Base-by-base conservation (phyloP, 2,329 filamentous ascomycete genomes). In the Colletotrichum sp. region DNA sequence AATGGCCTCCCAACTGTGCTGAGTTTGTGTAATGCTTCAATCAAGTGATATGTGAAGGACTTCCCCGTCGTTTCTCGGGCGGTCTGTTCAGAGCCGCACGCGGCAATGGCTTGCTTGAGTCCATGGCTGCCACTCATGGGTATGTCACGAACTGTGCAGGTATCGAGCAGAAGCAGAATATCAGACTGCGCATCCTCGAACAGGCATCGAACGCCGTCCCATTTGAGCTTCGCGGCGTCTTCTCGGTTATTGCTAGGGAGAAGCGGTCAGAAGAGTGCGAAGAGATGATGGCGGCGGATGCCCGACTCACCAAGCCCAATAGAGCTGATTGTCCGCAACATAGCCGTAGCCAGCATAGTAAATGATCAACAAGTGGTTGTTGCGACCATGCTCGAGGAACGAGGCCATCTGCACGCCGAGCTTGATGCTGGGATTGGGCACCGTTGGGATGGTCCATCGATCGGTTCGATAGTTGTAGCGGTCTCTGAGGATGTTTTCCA, bases 291-390 rank as follows among this genome's bases (percentile, higher is more conserved):
- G 24, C 26, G 30, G 64, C 59, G 69, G 26, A 34, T 63, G 36
- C 26, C 52, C 69, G 55, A 88, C 91, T 86, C 87, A 93, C 92
- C 90, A 91, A 73, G 92, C 91, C 92, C 92, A 93, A 82, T 92
- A 93, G 30, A 93, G 85, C 82, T 93, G 90, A 79, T 89, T 89
- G 81, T 93, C 90, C 13, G 86, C 79, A 52, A 90, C 85, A 79
- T 89, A 92, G 78, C 91, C 90, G 80, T 92, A 86, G 34, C 92
- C 92, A 78, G 90, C 90, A 81, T 93, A 93, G 81, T 93, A 93
- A 77, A 93, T 88, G 76, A 93, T 91, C 77, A 93, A 83, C 26
- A 93, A 87, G 79, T 93, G 91, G 78, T 92, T 90, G 36, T 89
- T 87, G 49, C 87, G 84, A 32, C 90, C 89, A 66, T 89, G 86